These are phyloP conservation scores for Diplodia scrobiculata DNA, from an alignment of 2,329 filamentous ascomycete genomes.

Conservation along the genomic window DNA sequence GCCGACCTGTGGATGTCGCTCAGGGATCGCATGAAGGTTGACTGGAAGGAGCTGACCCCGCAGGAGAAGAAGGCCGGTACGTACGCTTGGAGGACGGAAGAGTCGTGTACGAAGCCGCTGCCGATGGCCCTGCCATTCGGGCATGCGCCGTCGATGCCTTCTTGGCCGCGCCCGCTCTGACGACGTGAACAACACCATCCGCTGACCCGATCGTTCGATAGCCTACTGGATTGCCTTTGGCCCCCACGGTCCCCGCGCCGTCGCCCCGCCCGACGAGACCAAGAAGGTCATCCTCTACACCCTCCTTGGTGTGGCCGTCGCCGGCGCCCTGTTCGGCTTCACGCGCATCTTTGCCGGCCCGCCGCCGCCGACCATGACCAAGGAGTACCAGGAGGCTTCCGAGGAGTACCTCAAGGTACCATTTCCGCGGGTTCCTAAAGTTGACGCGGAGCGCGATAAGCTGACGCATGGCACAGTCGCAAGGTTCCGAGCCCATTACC, in stretches of 20 bases:
- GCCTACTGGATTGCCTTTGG: slow-evolving; percentile 99
- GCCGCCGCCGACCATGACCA: slow-evolving; percentile 83
- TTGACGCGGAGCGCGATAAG: not conserved
- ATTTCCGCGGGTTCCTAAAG: slow-evolving; percentile 31
- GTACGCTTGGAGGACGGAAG: slow-evolving; percentile 48
- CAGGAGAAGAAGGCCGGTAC: slow-evolving; percentile 99
- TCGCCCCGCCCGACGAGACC: slow-evolving; percentile 79
- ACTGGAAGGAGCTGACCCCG: slow-evolving; percentile 91
- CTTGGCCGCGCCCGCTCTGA: not conserved
- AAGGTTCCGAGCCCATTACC: slow-evolving; percentile 45
- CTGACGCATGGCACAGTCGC: slow-evolving; percentile 36
- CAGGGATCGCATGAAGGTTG: slow-evolving; percentile 97
- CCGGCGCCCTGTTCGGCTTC: slow-evolving; percentile 69
- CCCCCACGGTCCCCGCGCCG: slow-evolving; percentile 87
- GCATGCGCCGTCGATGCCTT: not conserved
- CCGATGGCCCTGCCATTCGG: not conserved
- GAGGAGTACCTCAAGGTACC: slow-evolving; percentile 93
- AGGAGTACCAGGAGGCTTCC: slow-evolving; percentile 93
- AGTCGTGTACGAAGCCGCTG: not conserved
- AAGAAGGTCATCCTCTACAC: slow-evolving; percentile 77
- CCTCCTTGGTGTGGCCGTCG: slow-evolving; percentile 65
- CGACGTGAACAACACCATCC: slow-evolving; percentile 7
- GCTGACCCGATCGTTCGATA: slow-evolving; percentile 48
- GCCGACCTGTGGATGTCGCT: slow-evolving; percentile 98
- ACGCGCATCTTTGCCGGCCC: slow-evolving; percentile 71